A percentile compares a stretch with the other conserved stretches of the same genome.
Conservation (phyloP, 371 early-diverging fungal genomes). For the Mortierella sp. region DNA sequence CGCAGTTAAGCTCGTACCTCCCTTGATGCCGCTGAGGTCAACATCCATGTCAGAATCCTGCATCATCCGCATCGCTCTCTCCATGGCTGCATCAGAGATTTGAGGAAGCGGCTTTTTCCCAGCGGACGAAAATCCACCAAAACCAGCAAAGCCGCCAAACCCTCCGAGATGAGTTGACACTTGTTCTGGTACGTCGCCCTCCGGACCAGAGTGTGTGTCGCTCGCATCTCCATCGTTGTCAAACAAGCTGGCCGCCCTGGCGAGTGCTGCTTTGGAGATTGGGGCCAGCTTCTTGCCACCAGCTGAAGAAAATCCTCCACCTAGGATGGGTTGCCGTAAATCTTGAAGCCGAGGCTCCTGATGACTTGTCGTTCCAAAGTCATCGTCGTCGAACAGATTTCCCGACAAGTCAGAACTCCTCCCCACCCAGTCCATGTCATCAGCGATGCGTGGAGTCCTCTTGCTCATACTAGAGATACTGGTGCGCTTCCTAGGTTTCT, state of each 20-base stretch:
- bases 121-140: constrained; percentile 22
- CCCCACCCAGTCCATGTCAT: constrained; percentile 19
- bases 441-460: not conserved
- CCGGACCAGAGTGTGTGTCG: not conserved
- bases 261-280: constrained; percentile 4
- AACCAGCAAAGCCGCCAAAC: not conserved
- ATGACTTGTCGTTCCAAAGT: not conserved
- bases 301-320: constrained; percentile 27
- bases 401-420: constrained; percentile 22
- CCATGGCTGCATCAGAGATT: constrained; percentile 29
- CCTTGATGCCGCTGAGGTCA: not conserved
- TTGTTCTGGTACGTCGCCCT: not conserved
- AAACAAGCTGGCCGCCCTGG: constrained; percentile 10
- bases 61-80: constrained; percentile 22
- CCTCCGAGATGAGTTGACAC: too few species aligned
- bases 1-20: not conserved
- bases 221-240: not conserved
- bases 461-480: not conserved
- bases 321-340: not conserved
- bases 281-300: constrained; percentile 22
- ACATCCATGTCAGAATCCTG: constrained; percentile 11
- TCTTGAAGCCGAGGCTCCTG: not conserved
- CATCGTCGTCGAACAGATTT: not conserved
- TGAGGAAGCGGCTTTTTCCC: constrained; percentile 25
- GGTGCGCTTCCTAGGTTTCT: constrained; percentile 2